phyloP scores from a whole-genome alignment of 2,329 filamentous ascomycete species.

The Emergomyces africanus region DNA sequence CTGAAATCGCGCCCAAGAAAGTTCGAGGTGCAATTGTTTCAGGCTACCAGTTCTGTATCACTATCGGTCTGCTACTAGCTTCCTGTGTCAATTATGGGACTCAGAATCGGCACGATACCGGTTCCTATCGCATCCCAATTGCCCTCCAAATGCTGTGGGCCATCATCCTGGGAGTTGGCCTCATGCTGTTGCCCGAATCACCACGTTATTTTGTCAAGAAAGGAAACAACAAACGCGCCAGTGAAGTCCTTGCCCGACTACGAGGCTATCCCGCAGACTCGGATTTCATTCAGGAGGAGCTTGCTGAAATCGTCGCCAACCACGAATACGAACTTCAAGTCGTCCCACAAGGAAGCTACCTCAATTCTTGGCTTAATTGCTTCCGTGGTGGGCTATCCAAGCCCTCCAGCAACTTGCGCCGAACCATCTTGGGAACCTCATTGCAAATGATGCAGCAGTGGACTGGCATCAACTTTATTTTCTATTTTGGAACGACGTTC shows the following conservation, averaged over 20 bases:
- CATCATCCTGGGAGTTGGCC: slow-evolving; percentile 56
- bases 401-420: slow-evolving; percentile 46
- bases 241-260: slow-evolving; percentile 49
- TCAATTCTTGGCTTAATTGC: slow-evolving; percentile 55
- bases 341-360: slow-evolving; percentile 52
- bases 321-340: slow-evolving; percentile 67
- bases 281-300: slow-evolving; percentile 62
- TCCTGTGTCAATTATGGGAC: slow-evolving; percentile 62
- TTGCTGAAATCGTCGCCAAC: slow-evolving; percentile 80
- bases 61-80: slow-evolving; percentile 63
- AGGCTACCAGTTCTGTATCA: slow-evolving; percentile 74
- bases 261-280: slow-evolving; percentile 63
- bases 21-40: slow-evolving; percentile 69
- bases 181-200: slow-evolving; percentile 69
- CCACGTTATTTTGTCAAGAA: slow-evolving; percentile 78
- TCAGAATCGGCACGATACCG: slow-evolving; percentile 47
- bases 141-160: slow-evolving; percentile 71
- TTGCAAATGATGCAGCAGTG: slow-evolving; percentile 71
- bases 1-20: slow-evolving; percentile 60
- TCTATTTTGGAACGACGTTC: slow-evolving; percentile 73
- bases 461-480: slow-evolving; percentile 90
- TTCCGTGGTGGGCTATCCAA: slow-evolving; percentile 44
- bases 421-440: slow-evolving; percentile 57
- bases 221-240: slow-evolving; percentile 54
- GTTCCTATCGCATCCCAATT: slow-evolving; percentile 70